A percentile compares a stretch with the other conserved stretches of the same genome.
phyloP scores from a whole-genome alignment of 2,329 filamentous ascomycete genomes.

The Dryadomyces sulphureus region DNA sequence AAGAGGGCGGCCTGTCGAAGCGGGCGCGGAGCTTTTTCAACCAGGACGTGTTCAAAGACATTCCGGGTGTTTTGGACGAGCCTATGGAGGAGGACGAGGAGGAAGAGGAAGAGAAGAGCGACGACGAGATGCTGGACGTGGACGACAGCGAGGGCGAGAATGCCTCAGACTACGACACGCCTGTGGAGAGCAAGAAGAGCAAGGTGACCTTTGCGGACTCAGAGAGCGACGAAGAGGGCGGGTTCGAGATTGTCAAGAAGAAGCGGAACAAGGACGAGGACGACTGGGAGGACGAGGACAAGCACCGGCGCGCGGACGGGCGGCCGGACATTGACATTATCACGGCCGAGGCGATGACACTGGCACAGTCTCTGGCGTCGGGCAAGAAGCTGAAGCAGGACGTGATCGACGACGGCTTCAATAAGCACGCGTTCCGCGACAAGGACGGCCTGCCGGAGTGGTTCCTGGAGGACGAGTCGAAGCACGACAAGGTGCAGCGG shows the following conservation, averaged over 20 bases:
- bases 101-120: neutral
- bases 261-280: constrained; percentile 17
- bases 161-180: neutral
- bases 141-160: constrained; percentile 1
- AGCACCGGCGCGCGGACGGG: constrained; percentile 45
- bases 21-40: constrained; percentile 82
- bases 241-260: constrained; percentile 46
- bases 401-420: constrained; percentile 81
- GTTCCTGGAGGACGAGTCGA: constrained; percentile 87
- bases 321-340: constrained; percentile 89
- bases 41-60: constrained; percentile 83
- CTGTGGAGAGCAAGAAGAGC: neutral
- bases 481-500: constrained; percentile 69
- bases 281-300: constrained; percentile 53
- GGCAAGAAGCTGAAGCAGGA: constrained; percentile 69
- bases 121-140: neutral
- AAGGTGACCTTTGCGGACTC: constrained; percentile 10
- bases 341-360: constrained; percentile 97
- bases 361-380: constrained; percentile 81
- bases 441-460: constrained; percentile 86
- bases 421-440: constrained; percentile 83
- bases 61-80: constrained; percentile 51
- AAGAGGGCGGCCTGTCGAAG: constrained; percentile 55
- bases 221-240: constrained; percentile 19
- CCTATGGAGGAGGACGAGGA: constrained; percentile 16